Conservation (phyloP, 805 yeast genomes). For the Wickerhamomyces bovis region DNA sequence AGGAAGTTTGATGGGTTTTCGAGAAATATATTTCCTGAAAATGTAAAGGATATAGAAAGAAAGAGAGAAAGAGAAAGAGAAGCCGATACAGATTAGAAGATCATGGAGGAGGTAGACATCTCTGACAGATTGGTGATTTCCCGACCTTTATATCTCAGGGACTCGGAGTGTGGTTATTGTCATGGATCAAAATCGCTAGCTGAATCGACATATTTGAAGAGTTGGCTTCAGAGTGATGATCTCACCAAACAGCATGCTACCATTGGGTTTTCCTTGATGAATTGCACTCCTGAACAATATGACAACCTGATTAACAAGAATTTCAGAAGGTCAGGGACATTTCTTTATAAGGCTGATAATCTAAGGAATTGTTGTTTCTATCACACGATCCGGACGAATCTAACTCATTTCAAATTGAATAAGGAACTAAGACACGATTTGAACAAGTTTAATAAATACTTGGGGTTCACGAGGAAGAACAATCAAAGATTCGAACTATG, state of each 20-base stretch:
- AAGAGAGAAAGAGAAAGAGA: background rate
- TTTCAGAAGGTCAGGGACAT: constrained; percentile 72
- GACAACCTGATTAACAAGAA: constrained; percentile 67
- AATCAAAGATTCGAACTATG: constrained; percentile 25
- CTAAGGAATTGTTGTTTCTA: constrained; percentile 71
- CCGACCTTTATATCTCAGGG: constrained; percentile 38
- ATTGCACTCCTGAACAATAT: constrained; percentile 48
- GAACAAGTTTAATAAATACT: constrained; percentile 43
- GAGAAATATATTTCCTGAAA: background rate
- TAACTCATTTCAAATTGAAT: constrained; percentile 37
- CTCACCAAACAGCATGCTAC: constrained; percentile 20
- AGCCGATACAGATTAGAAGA: too few species aligned
- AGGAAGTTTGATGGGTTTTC: too few species aligned
- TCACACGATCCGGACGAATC: constrained; percentile 66
- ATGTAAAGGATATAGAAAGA: background rate
- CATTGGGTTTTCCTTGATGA: constrained; percentile 35
- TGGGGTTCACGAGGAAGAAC: constrained; percentile 4
- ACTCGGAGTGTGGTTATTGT: constrained; percentile 69
- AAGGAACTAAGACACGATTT: constrained; percentile 66
- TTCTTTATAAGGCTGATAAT: constrained; percentile 60
- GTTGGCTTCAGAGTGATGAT: constrained; percentile 25
- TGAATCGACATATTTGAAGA: constrained; percentile 28
- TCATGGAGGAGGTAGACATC: background rate
- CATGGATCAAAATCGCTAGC: constrained; percentile 27
- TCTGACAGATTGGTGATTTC: constrained; percentile 30